phyloP scores from a whole-genome alignment of 192 early-diverging fungal genomes.

The Phycomyces nitens region DNA sequence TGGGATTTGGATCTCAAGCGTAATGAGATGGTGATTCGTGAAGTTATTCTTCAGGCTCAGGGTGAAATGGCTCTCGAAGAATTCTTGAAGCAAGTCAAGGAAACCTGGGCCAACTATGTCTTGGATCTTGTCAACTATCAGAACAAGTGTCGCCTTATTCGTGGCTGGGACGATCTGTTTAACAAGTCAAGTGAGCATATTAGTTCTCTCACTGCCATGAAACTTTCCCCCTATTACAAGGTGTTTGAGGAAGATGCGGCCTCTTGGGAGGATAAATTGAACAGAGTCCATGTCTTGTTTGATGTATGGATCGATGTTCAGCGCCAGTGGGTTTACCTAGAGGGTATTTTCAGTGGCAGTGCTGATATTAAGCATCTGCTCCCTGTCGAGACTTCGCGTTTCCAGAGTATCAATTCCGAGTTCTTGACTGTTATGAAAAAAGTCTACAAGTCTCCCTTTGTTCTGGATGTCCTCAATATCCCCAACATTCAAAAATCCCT shows the following conservation, averaged over 20 bases:
- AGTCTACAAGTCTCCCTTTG: constrained; percentile 97
- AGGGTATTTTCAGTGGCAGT: constrained; percentile 96
- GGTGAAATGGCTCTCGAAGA: constrained; percentile 99
- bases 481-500: constrained; percentile 93
- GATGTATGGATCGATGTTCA: constrained; percentile 99
- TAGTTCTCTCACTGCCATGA: constrained; percentile 94
- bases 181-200: constrained; percentile 94
- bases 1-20: constrained; percentile 92
- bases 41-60: constrained; percentile 89
- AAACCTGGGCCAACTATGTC: constrained; percentile 89
- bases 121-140: constrained; percentile 97
- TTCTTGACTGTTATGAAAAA: constrained; percentile 98
- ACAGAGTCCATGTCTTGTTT: constrained; percentile 91
- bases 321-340: constrained; percentile 99
- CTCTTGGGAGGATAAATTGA: constrained; percentile 95
- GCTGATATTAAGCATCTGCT: constrained; percentile 97
- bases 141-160: constrained; percentile 94
- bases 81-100: constrained; percentile 87
- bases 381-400: constrained; percentile 93
- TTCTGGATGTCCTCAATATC: constrained; percentile 91
- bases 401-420: constrained; percentile 96
- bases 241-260: constrained; percentile 97
- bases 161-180: constrained; percentile 98
- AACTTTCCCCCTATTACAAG: constrained; percentile 94
- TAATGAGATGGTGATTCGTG: constrained; percentile 81